These are phyloP conservation scores for Euphorbia corollata DNA, from an alignment of 441 rosid species.

Conservation along the genomic window DNA sequence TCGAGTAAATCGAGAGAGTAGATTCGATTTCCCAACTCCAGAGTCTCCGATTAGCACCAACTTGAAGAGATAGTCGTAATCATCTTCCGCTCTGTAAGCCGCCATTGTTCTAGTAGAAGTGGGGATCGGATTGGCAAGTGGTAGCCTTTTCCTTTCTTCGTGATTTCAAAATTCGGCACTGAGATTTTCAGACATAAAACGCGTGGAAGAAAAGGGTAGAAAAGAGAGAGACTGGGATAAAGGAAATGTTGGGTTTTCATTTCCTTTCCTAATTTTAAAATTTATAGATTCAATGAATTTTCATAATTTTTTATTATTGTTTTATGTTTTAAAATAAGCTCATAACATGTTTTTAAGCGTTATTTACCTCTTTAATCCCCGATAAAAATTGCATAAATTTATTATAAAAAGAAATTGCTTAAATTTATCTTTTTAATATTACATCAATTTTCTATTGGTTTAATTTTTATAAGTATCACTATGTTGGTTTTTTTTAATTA, in stretches of 20 bases:
- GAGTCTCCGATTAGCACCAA: constrained; percentile 67
- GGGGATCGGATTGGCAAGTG: constrained; percentile 13
- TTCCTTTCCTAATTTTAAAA: not conserved
- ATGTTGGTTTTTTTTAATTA: too few relatives aligned
- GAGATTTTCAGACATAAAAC: constrained; percentile 4
- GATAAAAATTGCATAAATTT: too few relatives aligned
- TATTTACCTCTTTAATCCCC: too few relatives aligned
- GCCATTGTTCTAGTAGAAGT: constrained; percentile 31
- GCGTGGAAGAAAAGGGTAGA: not conserved
- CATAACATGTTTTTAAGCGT: too few relatives aligned
- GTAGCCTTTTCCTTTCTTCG: not conserved
- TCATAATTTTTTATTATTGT: not conserved
- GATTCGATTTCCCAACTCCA: constrained; percentile 69
- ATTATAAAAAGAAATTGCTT: too few relatives aligned
- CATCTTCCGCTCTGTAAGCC: constrained; percentile 65
- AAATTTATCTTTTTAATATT: too few relatives aligned
- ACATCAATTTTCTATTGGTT: too few relatives aligned
- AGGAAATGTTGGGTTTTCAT: not conserved
- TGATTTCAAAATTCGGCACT: not conserved
- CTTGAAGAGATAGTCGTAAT: constrained; percentile 70
- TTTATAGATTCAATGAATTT: not conserved
- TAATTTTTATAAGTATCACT: too few relatives aligned
- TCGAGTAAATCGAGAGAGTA: constrained; percentile 55
- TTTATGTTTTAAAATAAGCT: too few relatives aligned
- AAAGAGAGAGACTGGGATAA: not conserved